Evolutionary conservation across 2,329 filamentous ascomycete genomes (phyloP), one percentile per base, ranked within the genome.

Genomic region (Phaeosphaeriaceae sp.): DNA sequence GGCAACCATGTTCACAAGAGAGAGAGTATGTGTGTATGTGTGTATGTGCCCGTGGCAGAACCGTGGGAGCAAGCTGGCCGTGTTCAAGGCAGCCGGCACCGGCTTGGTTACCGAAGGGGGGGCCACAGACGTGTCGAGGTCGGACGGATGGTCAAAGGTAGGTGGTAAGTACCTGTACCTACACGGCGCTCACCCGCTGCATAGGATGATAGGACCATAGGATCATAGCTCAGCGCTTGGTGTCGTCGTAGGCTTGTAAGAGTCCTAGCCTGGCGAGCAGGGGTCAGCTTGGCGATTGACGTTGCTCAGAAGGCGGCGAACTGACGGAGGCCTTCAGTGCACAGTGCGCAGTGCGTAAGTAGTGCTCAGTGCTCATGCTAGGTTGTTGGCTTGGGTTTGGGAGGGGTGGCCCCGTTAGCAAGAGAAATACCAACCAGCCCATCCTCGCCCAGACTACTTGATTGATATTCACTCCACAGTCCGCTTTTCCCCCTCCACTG

Each of bases 361-460:
- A 26, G 23, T 26, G 23, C 23, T 26, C 23, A 11, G 23, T 26
- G 23, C 23, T 9, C 23, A 26, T 26, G 23, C 23, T 9, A 11
- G 23, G 7, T 7, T 26, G 23, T 11, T 26, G 23, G 23, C 23
- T 26, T 26, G 23, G 23, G 53, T 45, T 26, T 26, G 23, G 23
- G 23, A 26, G 23, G 23, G 23, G 23, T 26, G 23, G 54, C 50
- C 37, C 45, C 54, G 56, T 52, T 57, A 57, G 53, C 52, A 64
- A 62, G 60, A 63, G 60, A 67, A 66, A 66, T 63, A 66, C 7
- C 47, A 41, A 48, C 40, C 46, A 56, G 53, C 52, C 54, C 56
- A 51, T 46, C 52, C 50, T 34, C 49, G 48, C 49, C 49, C 54
- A 51, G 54, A 42, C 37, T 17, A 42, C 45, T 35, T 7, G 23